Evolutionary conservation across 305 asterid genomes (phyloP).

Genomic region (Caryopteris hybrid): DNA sequence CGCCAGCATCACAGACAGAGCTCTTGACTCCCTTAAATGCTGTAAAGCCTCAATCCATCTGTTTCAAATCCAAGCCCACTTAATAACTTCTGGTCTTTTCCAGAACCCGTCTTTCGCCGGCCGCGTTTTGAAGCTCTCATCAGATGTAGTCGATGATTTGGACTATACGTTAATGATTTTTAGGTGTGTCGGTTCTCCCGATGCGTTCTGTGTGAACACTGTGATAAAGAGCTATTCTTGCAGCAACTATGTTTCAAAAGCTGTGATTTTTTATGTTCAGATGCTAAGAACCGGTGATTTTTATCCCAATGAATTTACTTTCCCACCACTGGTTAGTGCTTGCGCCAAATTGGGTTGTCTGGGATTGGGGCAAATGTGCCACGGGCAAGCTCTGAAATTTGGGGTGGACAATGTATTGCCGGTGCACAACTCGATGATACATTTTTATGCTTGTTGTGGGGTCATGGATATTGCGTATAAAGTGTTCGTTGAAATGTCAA

Average conservation of each 20-base stretch:
- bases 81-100: constrained; percentile 50
- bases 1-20: constrained; percentile 21
- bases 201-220: constrained; percentile 59
- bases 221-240: constrained; percentile 49
- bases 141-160: constrained; percentile 29
- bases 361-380: constrained; percentile 59
- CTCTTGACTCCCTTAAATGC: constrained; percentile 37
- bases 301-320: constrained; percentile 56
- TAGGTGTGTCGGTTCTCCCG: constrained; percentile 42
- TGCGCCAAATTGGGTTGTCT: constrained; percentile 43
- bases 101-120: constrained; percentile 54
- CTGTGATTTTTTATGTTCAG: constrained; percentile 49
- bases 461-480: constrained; percentile 29
- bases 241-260: constrained; percentile 27
- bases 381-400: constrained; percentile 53
- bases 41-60: constrained; percentile 45
- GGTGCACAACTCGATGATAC: constrained; percentile 59
- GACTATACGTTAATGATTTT: constrained; percentile 41
- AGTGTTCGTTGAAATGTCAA: constrained; percentile 45
- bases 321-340: constrained; percentile 60
- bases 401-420: constrained; percentile 59
- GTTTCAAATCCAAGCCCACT: constrained; percentile 56
- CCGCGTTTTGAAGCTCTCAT: constrained; percentile 48
- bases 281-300: constrained; percentile 44
- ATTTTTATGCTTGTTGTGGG: constrained; percentile 53